Conservation (phyloP, 306 rosid genomes). For the Heteromeles arbutifolia region DNA sequence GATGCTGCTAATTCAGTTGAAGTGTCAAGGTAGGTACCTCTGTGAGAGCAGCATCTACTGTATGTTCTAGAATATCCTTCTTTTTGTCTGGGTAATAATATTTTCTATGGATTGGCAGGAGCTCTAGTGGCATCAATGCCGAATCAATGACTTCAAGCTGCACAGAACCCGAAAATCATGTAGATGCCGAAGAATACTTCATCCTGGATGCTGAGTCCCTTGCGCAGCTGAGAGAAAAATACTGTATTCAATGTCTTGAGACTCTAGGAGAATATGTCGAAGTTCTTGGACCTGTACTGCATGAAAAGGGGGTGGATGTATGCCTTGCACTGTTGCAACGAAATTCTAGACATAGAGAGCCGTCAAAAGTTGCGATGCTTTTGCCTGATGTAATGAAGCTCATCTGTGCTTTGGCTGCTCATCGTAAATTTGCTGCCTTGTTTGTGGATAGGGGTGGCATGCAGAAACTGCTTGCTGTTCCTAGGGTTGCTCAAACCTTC, state of each 20-base stretch:
- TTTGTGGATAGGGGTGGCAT: conserved; percentile 97
- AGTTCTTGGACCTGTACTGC: conserved; percentile 97
- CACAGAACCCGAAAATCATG: conserved; percentile 43
- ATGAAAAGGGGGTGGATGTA: conserved; percentile 91
- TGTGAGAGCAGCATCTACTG: neutral
- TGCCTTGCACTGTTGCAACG: conserved; percentile 80
- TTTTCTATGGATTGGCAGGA: conserved; percentile 47
- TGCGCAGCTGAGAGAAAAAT: conserved; percentile 77
- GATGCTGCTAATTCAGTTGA: conserved; percentile 89
- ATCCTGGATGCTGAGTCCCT: conserved; percentile 66
- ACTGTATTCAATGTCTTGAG: conserved; percentile 93
- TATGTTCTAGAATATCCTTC: neutral
- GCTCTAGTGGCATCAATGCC: conserved; percentile 29
- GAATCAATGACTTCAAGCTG: conserved; percentile 31
- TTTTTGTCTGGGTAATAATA: neutral
- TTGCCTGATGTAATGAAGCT: conserved; percentile 95
- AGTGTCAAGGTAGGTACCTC: conserved; percentile 57
- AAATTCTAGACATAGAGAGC: conserved; percentile 61
- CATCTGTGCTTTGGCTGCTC: conserved; percentile 95
- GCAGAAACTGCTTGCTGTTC: conserved; percentile 89
- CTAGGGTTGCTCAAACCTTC: conserved; percentile 73
- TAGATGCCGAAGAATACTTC: conserved; percentile 66
- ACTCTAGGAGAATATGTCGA: conserved; percentile 94
- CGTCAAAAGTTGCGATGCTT: conserved; percentile 56
- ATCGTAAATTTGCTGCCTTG: conserved; percentile 87